Conservation (phyloP, 2,329 filamentous ascomycete species). For the Pyrenochaeta sp. region DNA sequence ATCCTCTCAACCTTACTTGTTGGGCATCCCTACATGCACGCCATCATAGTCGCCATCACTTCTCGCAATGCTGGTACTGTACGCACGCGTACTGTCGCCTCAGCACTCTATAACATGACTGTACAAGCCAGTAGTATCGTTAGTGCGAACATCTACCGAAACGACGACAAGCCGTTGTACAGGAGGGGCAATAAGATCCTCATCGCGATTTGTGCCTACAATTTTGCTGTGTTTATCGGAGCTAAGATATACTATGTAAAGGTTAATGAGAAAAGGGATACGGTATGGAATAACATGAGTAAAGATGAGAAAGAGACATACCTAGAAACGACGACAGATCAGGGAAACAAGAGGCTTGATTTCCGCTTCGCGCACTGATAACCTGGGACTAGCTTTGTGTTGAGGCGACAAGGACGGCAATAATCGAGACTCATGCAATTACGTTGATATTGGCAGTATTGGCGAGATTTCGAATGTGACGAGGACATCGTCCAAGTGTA, state of each 20-base stretch:
- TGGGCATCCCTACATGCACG: conserved; percentile 55
- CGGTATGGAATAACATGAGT: conserved; percentile 43
- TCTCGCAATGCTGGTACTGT: conserved; percentile 55
- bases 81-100: conserved; percentile 54
- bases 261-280: conserved; percentile 55
- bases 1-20: conserved; percentile 51
- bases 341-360: conserved; percentile 49
- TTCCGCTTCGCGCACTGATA: conserved; percentile 43
- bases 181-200: conserved; percentile 63
- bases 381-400: no score
- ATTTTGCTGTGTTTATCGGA: conserved; percentile 60
- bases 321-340: conserved; percentile 46
- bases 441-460: no score
- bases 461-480: no score
- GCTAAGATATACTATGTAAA: conserved; percentile 64
- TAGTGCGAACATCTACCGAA: conserved; percentile 60
- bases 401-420: no score
- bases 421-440: no score
- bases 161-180: conserved; percentile 62
- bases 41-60: conserved; percentile 54
- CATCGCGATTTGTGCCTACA: conserved; percentile 59
- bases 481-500: no score
- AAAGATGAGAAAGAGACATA: conserved; percentile 46
- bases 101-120: conserved; percentile 55
- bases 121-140: conserved; percentile 45